phyloP scores from a whole-genome alignment of 345 rosid species.

The Cardamine resedifolia region DNA sequence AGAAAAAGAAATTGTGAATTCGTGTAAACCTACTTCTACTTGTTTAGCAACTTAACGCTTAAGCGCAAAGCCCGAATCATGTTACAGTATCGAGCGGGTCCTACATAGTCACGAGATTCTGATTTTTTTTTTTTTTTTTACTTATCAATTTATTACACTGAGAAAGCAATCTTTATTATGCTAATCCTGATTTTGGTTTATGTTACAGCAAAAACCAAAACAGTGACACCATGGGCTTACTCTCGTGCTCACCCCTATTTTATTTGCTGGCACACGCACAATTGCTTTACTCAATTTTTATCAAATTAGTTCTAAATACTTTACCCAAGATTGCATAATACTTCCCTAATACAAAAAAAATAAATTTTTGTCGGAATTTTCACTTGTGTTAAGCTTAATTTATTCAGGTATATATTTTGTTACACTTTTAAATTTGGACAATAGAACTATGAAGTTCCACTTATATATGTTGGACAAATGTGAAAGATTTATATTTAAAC shows the following conservation, averaged over 20 bases:
- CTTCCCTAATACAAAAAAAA: neutral
- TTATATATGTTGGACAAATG: neutral
- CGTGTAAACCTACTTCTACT: neutral
- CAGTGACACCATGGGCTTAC: constrained; percentile 4
- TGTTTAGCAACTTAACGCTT: constrained; percentile 24
- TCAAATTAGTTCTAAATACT: neutral
- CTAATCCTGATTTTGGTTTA: constrained; percentile 18
- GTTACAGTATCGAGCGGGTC: constrained; percentile 24
- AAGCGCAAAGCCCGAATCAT: constrained; percentile 21
- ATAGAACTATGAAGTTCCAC: neutral
- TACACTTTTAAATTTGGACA: neutral
- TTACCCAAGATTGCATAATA: neutral
- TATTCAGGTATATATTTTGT: neutral
- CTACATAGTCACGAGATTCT: constrained; percentile 31
- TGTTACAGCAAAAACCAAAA: constrained; percentile 11
- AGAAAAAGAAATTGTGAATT: neutral
- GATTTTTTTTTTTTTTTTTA: neutral
- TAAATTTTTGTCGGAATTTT: too few relatives aligned
- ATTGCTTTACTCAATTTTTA: neutral
- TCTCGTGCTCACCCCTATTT: constrained; percentile 11
- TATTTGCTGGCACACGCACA: constrained; percentile 12
- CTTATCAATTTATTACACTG: constrained; percentile 3
- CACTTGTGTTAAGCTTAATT: neutral
- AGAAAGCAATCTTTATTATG: constrained; percentile 10
- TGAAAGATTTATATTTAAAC: too few relatives aligned